Conservation (phyloP, 2,329 filamentous ascomycete species). For the Zopfia rhizophila region DNA sequence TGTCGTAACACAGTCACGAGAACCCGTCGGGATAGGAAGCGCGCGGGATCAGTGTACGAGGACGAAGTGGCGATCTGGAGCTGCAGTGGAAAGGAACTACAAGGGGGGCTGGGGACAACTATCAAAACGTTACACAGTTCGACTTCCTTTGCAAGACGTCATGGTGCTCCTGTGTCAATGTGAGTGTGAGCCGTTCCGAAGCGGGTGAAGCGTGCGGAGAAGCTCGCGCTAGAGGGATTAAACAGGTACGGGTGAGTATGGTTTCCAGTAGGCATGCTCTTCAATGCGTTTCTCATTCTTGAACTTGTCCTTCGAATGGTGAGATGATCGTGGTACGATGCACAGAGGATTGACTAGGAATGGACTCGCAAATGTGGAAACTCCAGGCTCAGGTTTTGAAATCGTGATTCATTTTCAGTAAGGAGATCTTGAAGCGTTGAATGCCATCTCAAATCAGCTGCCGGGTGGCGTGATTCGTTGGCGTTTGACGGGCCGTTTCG, state of each 20-base stretch:
- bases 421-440: too few relatives aligned
- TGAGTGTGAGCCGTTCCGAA: slow-evolving; percentile 15
- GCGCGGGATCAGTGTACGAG: slow-evolving; percentile 14
- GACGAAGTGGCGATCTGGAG: slow-evolving; percentile 11
- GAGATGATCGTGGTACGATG: slow-evolving; percentile 18
- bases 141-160: slow-evolving; percentile 22
- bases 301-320: slow-evolving; percentile 4
- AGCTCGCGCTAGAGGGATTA: slow-evolving; percentile 19
- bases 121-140: slow-evolving; percentile 21
- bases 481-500: slow-evolving; percentile 6
- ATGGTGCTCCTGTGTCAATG: slow-evolving; percentile 17
- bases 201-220: slow-evolving; percentile 27
- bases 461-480: slow-evolving; percentile 2
- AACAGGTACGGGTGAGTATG: slow-evolving; percentile 11
- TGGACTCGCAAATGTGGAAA: slow-evolving; percentile 1
- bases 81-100: slow-evolving; percentile 31
- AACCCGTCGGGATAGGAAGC: slow-evolving; percentile 13
- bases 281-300: slow-evolving; percentile 10
- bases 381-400: slow-evolving; percentile 11
- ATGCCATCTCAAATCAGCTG: slow-evolving; percentile 5
- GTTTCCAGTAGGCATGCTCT: slow-evolving; percentile 7
- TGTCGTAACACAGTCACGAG: slow-evolving; percentile 14
- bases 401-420: slow-evolving; percentile 1
- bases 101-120: slow-evolving; percentile 12
- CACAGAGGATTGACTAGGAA: slow-evolving; percentile 4